Base-by-base conservation (phyloP, 2,329 filamentous ascomycete species). In the Cadophora gregata region DNA sequence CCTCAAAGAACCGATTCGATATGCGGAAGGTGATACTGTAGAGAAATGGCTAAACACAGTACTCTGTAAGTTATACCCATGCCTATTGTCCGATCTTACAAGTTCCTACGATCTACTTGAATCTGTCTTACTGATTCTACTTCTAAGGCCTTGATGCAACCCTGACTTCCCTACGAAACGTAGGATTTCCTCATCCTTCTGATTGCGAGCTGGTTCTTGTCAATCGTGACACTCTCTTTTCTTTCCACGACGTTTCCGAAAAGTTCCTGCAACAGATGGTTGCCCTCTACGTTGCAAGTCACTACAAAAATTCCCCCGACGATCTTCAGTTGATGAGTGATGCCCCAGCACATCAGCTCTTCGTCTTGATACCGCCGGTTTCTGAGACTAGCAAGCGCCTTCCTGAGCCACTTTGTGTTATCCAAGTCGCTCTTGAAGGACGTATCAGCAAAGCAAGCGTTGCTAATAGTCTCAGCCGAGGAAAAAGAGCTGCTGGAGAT, bases 321-420 rank as follows among this genome's bases (percentile, higher is more conserved):
- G 96, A 99, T 75, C 85, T 99, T n/a, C 96, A 98, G 78, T 86
- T 99, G 65, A 97, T 99, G 93, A 97, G 93, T 69, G 96, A 99
- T 79, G 96, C 96, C 0, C 96, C 96, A 1, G 95, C 96, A 0
- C 96, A 99, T 79, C 94, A 98, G 78, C 86, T 99, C 7, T 99
- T 96, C 75, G 96, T 98, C 10, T 87, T 99, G 27, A 93, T 97
- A 2, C 91, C 94, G 2, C 95, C 96, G 0, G 88, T 95, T 19
- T 85, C 91, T 3, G 92, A 95, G 71, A 87, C 90, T 62, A 89
- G 89, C 63, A 89, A 90, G 64, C 90, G 90, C 72, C 83, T 99
- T 7, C 96, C 96, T 0, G 96, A 98, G 76, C 96, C 96, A 12
- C 86, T 99, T 0, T 97, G 93, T 75, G 96, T 98, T 1, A 90